Evolutionary conservation across 2,329 filamentous ascomycete genomes (phyloP).

Genomic region (Fusarium sp.): DNA sequence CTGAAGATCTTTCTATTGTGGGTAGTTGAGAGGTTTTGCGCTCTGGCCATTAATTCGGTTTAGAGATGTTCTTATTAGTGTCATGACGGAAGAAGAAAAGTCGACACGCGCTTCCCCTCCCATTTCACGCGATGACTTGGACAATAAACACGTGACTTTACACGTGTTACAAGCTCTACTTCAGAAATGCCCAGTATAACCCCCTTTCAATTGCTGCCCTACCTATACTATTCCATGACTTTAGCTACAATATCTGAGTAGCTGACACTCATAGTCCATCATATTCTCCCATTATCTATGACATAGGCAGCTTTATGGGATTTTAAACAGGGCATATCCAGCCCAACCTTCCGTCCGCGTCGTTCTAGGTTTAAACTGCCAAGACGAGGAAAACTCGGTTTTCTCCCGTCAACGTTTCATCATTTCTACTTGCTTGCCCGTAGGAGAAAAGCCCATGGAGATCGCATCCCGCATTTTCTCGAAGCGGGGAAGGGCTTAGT

Average conservation of each 20-base stretch:
- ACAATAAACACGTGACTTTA: background rate
- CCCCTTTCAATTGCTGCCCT: background rate
- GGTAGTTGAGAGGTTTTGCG: background rate
- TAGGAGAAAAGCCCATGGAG: too few species aligned
- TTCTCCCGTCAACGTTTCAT: too few species aligned
- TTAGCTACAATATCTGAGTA: too few species aligned
- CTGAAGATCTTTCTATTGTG: background rate
- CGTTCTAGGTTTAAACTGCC: too few species aligned
- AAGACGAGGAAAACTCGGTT: too few species aligned
- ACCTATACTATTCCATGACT: too few species aligned
- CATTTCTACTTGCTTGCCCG: too few species aligned
- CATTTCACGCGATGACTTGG: background rate
- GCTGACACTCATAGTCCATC: too few species aligned
- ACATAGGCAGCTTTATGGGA: too few species aligned
- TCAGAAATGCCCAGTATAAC: background rate
- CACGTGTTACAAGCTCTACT: background rate
- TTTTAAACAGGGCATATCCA: too few species aligned
- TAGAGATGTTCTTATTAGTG: background rate
- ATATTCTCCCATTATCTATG: too few species aligned
- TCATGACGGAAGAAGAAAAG: background rate
- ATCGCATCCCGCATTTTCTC: background rate
- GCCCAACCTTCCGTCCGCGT: too few species aligned
- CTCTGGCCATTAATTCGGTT: background rate
- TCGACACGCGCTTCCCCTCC: background rate
- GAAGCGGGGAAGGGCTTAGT: background rate